Evolutionary conservation across 1,284 basidiomycete species (phyloP), one percentile per base, ranked within the genome.

Genomic region (Phaffia rhodozyma): DNA sequence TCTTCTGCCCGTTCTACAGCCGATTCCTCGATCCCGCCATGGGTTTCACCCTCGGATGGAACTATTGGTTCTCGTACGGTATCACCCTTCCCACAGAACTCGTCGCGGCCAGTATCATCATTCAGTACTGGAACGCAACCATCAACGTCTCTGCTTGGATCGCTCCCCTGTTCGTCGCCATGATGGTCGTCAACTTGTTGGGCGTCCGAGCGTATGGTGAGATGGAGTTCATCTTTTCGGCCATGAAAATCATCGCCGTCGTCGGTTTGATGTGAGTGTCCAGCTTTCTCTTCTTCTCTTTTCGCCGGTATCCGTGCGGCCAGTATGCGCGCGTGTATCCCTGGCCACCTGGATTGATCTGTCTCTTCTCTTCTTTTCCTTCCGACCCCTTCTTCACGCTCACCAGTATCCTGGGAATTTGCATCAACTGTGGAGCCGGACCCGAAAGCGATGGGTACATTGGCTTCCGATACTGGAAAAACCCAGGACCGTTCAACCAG

Each of bases 71-170:
- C 68, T 79, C 80, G 56, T 82, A 82, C 70, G 78, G 63, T 51
- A 82, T 86, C 63, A 81, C 83, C n/a, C 77, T 83, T 18, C 86
- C 88, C 9, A 82, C 84, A 38, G 89, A 92, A 74, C 79, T 91
- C 62, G 84, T 83, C 1, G 88, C 89, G 1, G 84, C 86, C 7
- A 79, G 82, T 38, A 82, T 90, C 59, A 75, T 92, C 52, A 77
- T 90, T 65, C 80, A 82, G 1, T 91, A 85, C 76, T 91, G 89
- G 89, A 86, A 89, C 48, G 13, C 21, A 5, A 47, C 29, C 27
- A 51, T 57, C 63, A 51, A 57, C 56, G 34, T 50, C 3, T 78
- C 76, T 29, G 79, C 68, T 1, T 80, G 54, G 57, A 65, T 65
- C 54, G 53, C 63, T 3, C 63, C 63, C 23, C 52, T 65, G 3